These are phyloP conservation scores for Didymosphaeria variabile DNA, from an alignment of 2,329 filamentous ascomycete genomes.

Conservation along the genomic window DNA sequence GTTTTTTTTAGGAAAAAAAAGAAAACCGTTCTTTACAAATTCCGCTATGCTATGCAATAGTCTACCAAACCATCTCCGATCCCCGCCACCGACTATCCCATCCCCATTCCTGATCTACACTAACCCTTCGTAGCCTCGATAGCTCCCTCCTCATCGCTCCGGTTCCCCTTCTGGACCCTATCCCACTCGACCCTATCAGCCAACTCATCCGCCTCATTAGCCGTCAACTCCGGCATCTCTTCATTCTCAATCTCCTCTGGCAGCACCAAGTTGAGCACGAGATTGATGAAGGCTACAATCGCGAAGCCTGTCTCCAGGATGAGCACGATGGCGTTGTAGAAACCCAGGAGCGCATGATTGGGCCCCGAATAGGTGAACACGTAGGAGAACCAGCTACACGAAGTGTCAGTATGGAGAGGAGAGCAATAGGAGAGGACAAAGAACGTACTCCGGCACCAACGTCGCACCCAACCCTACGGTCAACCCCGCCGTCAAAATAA, in stretches of 20 bases:
- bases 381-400: slow-evolving; percentile 67
- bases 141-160: slow-evolving; percentile 34
- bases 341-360: slow-evolving; percentile 74
- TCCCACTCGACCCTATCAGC: slow-evolving; percentile 54
- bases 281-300: slow-evolving; percentile 75
- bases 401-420: neutral
- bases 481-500: slow-evolving; percentile 80
- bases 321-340: slow-evolving; percentile 71
- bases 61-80: neutral
- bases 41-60: neutral
- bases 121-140: slow-evolving; percentile 24
- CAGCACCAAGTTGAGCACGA: slow-evolving; percentile 77
- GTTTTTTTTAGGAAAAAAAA: too few relatives aligned
- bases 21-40: too few relatives aligned
- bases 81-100: neutral
- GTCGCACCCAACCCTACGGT: slow-evolving; percentile 72
- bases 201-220: slow-evolving; percentile 46
- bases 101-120: neutral
- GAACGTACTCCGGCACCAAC: slow-evolving; percentile 53
- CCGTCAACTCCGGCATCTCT: slow-evolving; percentile 54
- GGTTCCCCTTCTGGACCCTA: slow-evolving; percentile 37
- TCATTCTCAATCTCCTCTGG: slow-evolving; percentile 79
- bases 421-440: neutral
- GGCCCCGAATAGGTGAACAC: slow-evolving; percentile 77
- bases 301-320: slow-evolving; percentile 69